Base-by-base conservation (phyloP, 2,329 filamentous ascomycete species). In the Elsinoe arachidis region DNA sequence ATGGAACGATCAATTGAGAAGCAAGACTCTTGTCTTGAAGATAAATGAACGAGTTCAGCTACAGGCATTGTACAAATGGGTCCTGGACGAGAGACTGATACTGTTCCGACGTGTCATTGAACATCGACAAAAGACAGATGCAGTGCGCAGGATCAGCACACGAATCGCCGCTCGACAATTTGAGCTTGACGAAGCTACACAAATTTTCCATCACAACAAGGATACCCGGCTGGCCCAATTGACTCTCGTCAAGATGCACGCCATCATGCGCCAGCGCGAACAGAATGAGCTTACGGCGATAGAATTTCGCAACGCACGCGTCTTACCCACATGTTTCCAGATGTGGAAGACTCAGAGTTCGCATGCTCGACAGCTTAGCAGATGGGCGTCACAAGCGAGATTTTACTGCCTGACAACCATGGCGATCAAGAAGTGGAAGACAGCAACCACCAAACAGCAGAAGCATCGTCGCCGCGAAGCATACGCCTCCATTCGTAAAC, bases 1-100 rank as follows among this genome's bases (percentile, higher is more conserved):
- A 10, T 86, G 83, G 84, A 85, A 85, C 61, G 80, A 85, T 63
- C 72, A 72, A 14, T 72, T 84, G 14, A 80, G 83, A 15, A 77
- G 74, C 60, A 73, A 77, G 62, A 76, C 76, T 14, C 68, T 85
- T 1, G 70, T 69, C 51, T 70, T 74, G 17, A 77, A 75, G 12
- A 79, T 84, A 49, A 74, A 84, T 61, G 76, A 80, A 61, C 76
- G 82, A 2, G 62, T 84, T 39, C 70, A 80, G 41, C 69, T 79
- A 30, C 77, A 85, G 63, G 69, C 73, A 5, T 71, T 86, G 60
- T 84, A 83, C 67, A 82, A 76, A 67, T 85, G 82, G 82, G 74
- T 80, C n/a, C 64, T 85, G 30, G 75, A 78, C 34, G 76, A 73
- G 17, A 66, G 75, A 37, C 65, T 71, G 5, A 69, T 69, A 2